These are phyloP conservation scores for Xylariales sp. DNA, from an alignment of 2,329 filamentous ascomycete species.

Conservation along the genomic window DNA sequence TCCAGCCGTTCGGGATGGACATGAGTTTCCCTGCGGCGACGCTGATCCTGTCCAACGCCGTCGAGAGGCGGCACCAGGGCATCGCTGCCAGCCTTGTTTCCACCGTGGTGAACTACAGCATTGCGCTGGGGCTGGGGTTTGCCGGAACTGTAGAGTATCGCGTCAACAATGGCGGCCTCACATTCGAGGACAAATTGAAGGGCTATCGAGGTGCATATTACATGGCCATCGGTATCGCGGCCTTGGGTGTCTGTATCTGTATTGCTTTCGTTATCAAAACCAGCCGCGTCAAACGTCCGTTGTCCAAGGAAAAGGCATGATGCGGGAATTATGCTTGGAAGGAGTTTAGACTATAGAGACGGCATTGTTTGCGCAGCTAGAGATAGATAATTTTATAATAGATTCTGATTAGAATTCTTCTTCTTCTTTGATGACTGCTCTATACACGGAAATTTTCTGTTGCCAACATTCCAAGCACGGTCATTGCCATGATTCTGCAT, in stretches of 20 bases:
- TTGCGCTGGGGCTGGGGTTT: conserved; percentile 50
- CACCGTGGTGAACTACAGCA: conserved; percentile 54
- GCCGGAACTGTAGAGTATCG: conserved; percentile 49
- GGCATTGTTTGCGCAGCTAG: too few relatives aligned
- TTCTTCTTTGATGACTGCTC: too few relatives aligned
- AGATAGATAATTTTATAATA: too few relatives aligned
- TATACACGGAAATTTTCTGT: too few relatives aligned
- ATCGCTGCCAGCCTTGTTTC: conserved; percentile 42
- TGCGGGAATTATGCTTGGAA: too few relatives aligned
- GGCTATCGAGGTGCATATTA: conserved; percentile 35
- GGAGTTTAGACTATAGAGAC: too few relatives aligned
- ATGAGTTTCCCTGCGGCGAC: conserved; percentile 51
- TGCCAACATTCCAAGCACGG: too few relatives aligned
- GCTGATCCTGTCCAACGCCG: conserved; percentile 43
- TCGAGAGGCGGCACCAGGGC: conserved; percentile 22
- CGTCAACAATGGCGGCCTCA: conserved; percentile 22
- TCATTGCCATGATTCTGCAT: too few relatives aligned
- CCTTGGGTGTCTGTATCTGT: conserved; percentile 28
- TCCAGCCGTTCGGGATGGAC: conserved; percentile 50
- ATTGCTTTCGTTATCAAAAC: conserved; percentile 22
- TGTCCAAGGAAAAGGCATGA: conserved; percentile 7
- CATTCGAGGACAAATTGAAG: conserved; percentile 24
- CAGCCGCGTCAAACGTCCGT: conserved; percentile 8
- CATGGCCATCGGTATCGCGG: conserved; percentile 35
- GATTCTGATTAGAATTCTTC: too few relatives aligned